These are phyloP conservation scores for Antitrichia curtipendula DNA, from an alignment of 225 moss, liverwort and hornwort genomes.

Conservation along the genomic window DNA sequence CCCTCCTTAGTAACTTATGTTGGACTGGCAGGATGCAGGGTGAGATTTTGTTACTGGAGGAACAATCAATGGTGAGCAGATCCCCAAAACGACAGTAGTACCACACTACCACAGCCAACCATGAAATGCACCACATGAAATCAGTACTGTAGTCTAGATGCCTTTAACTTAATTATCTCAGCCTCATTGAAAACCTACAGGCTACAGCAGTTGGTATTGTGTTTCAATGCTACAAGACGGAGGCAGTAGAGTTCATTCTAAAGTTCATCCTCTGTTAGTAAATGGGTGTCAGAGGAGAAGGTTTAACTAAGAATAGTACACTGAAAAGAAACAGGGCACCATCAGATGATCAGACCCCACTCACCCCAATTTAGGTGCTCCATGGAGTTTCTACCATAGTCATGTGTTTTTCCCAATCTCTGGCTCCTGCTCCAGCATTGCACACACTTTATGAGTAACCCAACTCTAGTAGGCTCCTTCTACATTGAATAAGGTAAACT, in stretches of 20 bases:
- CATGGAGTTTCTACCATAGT: too few relatives aligned
- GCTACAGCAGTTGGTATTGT: neutral
- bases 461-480: neutral
- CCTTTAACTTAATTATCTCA: neutral
- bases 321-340: too few relatives aligned
- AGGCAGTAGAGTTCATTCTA: too few relatives aligned
- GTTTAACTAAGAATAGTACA: too few relatives aligned
- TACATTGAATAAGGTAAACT: too few relatives aligned
- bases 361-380: too few relatives aligned
- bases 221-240: neutral
- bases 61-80: neutral
- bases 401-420: too few relatives aligned
- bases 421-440: too few relatives aligned
- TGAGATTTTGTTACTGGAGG: neutral
- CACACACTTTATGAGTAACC: too few relatives aligned
- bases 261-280: too few relatives aligned
- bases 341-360: too few relatives aligned
- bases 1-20: neutral
- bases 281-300: too few relatives aligned
- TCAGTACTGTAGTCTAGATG: neutral
- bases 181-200: neutral
- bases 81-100: neutral
- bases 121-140: neutral
- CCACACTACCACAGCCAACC: neutral
- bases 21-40: neutral